phyloP scores from a whole-genome alignment of 805 yeast species.

The Debaryomyces hansenii region DNA sequence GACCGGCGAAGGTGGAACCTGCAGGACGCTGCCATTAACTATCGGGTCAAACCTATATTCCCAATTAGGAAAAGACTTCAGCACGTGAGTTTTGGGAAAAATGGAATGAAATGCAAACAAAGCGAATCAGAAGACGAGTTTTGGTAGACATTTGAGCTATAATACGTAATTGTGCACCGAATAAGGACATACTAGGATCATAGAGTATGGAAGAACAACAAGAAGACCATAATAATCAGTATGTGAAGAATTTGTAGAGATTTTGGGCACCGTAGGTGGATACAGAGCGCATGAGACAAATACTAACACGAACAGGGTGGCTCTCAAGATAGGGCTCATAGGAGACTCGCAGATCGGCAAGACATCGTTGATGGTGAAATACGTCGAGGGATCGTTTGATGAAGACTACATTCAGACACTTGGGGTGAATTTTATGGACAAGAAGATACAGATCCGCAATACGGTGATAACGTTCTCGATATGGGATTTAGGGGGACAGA shows the following conservation, averaged over 20 bases:
- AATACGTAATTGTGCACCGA: too few species aligned
- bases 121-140: too few species aligned
- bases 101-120: too few species aligned
- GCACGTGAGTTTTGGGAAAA: too few species aligned
- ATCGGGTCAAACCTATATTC: too few species aligned
- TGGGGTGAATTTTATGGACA: conserved; percentile 95
- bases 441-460: conserved; percentile 76
- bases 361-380: conserved; percentile 93
- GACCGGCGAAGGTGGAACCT: too few species aligned
- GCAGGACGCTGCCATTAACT: too few species aligned
- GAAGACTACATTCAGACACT: conserved; percentile 90
- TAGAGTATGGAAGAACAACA: conserved; percentile 2
- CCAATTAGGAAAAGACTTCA: too few species aligned
- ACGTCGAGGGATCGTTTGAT: conserved; percentile 92
- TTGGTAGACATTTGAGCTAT: too few species aligned
- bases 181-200: too few species aligned
- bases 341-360: conserved; percentile 98
- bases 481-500: conserved; percentile 96
- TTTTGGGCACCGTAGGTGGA: not conserved
- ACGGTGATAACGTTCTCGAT: conserved; percentile 88
- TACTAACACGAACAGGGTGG: conserved; percentile 44
- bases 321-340: conserved; percentile 84
- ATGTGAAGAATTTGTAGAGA: conserved; percentile 15
- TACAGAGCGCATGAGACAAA: not conserved
- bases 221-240: conserved; percentile 38